Conservation (phyloP, 2,329 filamentous ascomycete species). For the Diaporthe aspalathi region DNA sequence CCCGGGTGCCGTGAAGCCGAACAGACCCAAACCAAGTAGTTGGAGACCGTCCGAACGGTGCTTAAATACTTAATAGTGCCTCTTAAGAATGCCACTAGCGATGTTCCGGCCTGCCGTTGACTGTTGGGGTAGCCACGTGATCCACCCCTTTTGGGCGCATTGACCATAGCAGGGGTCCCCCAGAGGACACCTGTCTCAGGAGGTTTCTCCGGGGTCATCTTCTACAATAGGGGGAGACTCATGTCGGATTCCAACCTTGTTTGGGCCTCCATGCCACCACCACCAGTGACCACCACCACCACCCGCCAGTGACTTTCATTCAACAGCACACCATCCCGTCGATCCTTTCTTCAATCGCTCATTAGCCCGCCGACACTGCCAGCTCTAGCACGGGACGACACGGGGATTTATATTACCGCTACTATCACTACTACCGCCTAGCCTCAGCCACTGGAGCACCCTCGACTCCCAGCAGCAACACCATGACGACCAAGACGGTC, state of each 20-base stretch:
- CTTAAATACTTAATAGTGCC: slow-evolving; percentile 6
- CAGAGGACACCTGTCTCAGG: slow-evolving; percentile 32
- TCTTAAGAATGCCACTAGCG: not conserved
- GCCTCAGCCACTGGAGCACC: too few species aligned
- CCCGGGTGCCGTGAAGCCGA: too few species aligned
- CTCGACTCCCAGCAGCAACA: not conserved
- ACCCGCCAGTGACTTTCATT: not conserved
- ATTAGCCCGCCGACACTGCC: slow-evolving; percentile 1
- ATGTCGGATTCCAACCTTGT: not conserved
- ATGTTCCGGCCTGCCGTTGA: slow-evolving; percentile 1
- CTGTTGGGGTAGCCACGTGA: slow-evolving; percentile 36
- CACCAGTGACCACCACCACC: too few species aligned
- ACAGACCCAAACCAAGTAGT: not conserved
- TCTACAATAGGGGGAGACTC: slow-evolving; percentile 17
- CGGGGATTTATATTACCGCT: not conserved
- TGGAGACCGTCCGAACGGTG: not conserved
- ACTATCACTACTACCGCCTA: not conserved
- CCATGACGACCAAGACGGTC: slow-evolving; percentile 34
- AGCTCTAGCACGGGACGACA: not conserved
- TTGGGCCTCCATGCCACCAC: slow-evolving; percentile 7
- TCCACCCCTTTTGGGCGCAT: slow-evolving; percentile 25
- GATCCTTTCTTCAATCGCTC: slow-evolving; percentile 31
- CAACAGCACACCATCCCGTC: slow-evolving; percentile 18
- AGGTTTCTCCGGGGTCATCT: not conserved
- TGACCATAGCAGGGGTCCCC: slow-evolving; percentile 11